Evolutionary conservation across 2,329 filamentous ascomycete species (phyloP), one percentile per base, ranked within the genome.

Genomic region (Huntiella moniliformis): DNA sequence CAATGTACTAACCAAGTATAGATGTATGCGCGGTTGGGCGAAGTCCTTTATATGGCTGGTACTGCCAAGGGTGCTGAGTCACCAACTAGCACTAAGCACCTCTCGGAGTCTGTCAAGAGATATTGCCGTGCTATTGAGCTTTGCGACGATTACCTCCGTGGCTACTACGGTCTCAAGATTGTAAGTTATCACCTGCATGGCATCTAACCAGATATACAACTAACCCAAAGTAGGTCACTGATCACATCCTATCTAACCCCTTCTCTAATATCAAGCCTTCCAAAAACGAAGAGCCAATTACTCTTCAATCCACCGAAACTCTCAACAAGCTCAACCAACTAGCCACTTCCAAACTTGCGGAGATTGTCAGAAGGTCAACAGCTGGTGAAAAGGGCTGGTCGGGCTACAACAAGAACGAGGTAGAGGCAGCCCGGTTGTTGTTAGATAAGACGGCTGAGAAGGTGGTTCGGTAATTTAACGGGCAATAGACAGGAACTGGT

Each of bases 91-190:
- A 18, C 48, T 11, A 71, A 70, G 57, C 66, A 74, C 54, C 64
- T 91, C 46, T 67, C 72, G 38, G 82, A 87, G 57, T 78, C 85
- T 4, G 61, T 94, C 45, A 82, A 85, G 57, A 76, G 87, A 52
- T 96, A 93, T 62, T 83, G 81, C 58, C 75, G 91, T 55, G 91
- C 86, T 56, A 75, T 96, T 52, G 91, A 98, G 63, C 72, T 98
- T 44, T 96, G 91, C 57, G 83, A 95, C 54, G 78, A 86, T 58
- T 96, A 95, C 58, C 62, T 96, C 51, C 77, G 91, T 51, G 91
- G 87, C 1, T 93, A 86, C 60, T 96, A 94, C 61, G 91, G 91
- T 5, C 65, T 98, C 50, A 91, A 88, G 59, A 60, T 87, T 61
- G 79, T 86, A 61, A 56, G 72, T 56, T 17, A 4, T 15, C 38